A percentile compares a stretch with the other conserved stretches of the same genome.
Evolutionary conservation across 306 rosid genomes (phyloP).

Genomic region (Hippophae gyantsensis): DNA sequence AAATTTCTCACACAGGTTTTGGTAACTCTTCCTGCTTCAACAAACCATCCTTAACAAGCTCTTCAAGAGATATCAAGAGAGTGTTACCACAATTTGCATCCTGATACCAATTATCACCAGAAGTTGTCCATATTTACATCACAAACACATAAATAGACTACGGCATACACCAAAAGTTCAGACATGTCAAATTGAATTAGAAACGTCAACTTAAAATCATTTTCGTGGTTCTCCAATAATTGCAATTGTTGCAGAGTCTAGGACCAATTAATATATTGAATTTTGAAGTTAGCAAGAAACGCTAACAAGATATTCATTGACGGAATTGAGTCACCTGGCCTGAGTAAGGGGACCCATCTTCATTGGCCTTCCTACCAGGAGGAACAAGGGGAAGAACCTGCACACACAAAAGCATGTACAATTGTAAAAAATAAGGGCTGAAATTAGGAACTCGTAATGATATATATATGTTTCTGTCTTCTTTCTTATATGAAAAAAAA

Average conservation of each 20-base stretch:
- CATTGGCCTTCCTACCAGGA: conserved; percentile 81
- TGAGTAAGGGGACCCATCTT: conserved; percentile 66
- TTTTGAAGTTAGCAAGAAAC: no score
- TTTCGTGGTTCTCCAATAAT: no score
- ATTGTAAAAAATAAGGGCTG: not conserved
- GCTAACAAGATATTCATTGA: not conserved
- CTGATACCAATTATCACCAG: conserved; percentile 30
- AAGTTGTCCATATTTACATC: not conserved
- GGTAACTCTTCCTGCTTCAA: conserved; percentile 76
- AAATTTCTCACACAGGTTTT: conserved; percentile 56
- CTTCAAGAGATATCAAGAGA: conserved; percentile 77
- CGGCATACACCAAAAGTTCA: not conserved
- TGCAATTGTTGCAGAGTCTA: not conserved
- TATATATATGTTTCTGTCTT: not conserved
- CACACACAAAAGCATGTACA: conserved; percentile 8
- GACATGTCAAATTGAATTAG: not conserved
- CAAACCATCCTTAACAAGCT: conserved; percentile 86
- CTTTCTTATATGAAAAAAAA: not conserved
- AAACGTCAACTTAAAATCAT: not conserved
- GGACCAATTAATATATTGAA: not conserved
- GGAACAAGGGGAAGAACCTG: conserved; percentile 97
- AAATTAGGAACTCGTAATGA: not conserved
- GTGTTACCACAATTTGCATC: conserved; percentile 98
- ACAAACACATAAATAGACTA: not conserved
- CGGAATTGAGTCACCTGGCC: conserved; percentile 34